These are phyloP conservation scores for Paraconiothyrium sp. DNA, from an alignment of 2,329 filamentous ascomycete species.

Conservation along the genomic window DNA sequence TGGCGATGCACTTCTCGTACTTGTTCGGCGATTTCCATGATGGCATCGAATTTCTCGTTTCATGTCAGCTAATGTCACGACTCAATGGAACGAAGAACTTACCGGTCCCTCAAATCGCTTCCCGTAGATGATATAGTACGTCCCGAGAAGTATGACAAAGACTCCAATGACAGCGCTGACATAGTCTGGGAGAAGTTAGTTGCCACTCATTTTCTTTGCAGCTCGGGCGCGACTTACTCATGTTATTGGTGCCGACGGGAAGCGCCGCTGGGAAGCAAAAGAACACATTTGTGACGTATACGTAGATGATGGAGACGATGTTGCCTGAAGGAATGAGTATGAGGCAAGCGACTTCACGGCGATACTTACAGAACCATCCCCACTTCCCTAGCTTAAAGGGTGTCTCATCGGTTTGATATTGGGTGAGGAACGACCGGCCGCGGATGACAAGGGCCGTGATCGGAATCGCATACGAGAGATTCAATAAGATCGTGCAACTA, in stretches of 20 bases:
- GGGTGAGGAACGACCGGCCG: slow-evolving; percentile 17
- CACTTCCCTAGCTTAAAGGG: slow-evolving; percentile 23
- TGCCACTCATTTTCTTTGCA: too few relatives aligned
- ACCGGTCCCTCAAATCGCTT: slow-evolving; percentile 20
- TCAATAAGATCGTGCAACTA: slow-evolving; percentile 58
- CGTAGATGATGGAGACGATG: slow-evolving; percentile 19
- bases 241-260: slow-evolving; percentile 16
- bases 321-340: slow-evolving; percentile 4
- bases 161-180: slow-evolving; percentile 19
- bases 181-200: neutral
- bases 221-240: slow-evolving; percentile 10
- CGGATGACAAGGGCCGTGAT: slow-evolving; percentile 33
- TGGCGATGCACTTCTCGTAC: neutral
- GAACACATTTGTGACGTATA: slow-evolving; percentile 21
- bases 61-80: neutral
- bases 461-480: slow-evolving; percentile 58
- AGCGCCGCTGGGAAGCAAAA: slow-evolving; percentile 23
- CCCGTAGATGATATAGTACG: slow-evolving; percentile 13
- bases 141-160: slow-evolving; percentile 15
- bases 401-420: slow-evolving; percentile 18
- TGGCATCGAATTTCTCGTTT: slow-evolving; percentile 13
- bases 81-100: neutral
- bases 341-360: too few relatives aligned
- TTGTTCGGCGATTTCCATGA: neutral
- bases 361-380: slow-evolving; percentile 6